These are phyloP conservation scores for Castanea mollissima DNA, from an alignment of 306 rosid genomes.

Conservation along the genomic window DNA sequence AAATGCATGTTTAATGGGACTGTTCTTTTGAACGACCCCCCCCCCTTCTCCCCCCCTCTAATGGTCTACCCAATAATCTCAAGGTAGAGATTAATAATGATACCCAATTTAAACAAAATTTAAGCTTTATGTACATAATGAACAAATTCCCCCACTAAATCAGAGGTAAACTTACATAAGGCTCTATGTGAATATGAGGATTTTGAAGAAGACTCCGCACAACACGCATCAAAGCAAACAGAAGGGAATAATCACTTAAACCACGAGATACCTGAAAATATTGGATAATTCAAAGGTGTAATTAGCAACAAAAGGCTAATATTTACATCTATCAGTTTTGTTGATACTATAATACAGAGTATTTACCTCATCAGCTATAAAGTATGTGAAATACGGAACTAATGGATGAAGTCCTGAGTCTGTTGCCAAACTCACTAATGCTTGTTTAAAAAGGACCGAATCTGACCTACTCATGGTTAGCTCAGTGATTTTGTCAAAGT, in stretches of 20 bases:
- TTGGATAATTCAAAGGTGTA: slow-evolving; percentile 20
- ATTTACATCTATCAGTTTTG: slow-evolving; percentile 1
- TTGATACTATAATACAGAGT: neutral
- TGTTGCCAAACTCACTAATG: slow-evolving; percentile 70
- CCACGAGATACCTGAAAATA: slow-evolving; percentile 61
- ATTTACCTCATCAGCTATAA: slow-evolving; percentile 83
- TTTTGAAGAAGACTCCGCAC: slow-evolving; percentile 77
- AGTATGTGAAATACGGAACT: slow-evolving; percentile 77
- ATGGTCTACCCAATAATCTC: neutral
- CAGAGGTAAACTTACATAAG: slow-evolving; percentile 61
- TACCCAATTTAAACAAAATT: neutral
- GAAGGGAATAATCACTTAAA: slow-evolving; percentile 43
- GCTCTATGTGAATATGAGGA: slow-evolving; percentile 78
- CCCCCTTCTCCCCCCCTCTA: neutral
- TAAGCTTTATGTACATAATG: neutral
- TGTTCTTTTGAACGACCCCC: neutral
- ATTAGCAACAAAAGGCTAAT: slow-evolving; percentile 1
- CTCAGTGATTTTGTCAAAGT: slow-evolving; percentile 70
- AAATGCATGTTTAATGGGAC: neutral
- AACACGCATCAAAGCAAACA: slow-evolving; percentile 81
- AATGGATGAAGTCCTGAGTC: slow-evolving; percentile 92
- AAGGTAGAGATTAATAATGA: neutral
- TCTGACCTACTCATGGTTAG: slow-evolving; percentile 57
- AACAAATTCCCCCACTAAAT: neutral
- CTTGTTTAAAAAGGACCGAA: slow-evolving; percentile 61